These are phyloP conservation scores for Cytospora mali DNA, from an alignment of 2,329 filamentous ascomycete species.

Conservation along the genomic window DNA sequence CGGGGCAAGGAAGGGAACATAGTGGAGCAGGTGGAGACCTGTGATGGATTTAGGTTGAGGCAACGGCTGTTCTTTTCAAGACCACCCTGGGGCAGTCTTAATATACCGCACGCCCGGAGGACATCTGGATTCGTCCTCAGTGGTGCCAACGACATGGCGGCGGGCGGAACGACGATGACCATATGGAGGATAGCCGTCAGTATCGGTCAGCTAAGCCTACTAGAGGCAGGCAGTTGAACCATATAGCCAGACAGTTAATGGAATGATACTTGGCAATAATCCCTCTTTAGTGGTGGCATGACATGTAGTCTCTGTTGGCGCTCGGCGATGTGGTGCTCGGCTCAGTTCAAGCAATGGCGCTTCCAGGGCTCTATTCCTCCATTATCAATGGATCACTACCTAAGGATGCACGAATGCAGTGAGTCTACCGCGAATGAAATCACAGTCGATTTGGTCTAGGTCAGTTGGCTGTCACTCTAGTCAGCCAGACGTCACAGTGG, in stretches of 20 bases:
- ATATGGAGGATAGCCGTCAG: not conserved
- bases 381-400: too few relatives aligned
- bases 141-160: not conserved
- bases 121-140: not conserved
- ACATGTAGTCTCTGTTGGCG: not conserved
- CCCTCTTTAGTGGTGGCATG: not conserved
- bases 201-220: not conserved
- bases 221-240: not conserved
- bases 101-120: not conserved
- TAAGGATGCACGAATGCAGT: too few relatives aligned
- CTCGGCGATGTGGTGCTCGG: too few relatives aligned
- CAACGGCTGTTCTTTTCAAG: not conserved
- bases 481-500: too few relatives aligned
- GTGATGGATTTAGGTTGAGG: not conserved
- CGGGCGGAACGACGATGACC: not conserved
- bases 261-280: not conserved
- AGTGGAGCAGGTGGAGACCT: not conserved
- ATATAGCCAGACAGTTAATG: not conserved
- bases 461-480: too few relatives aligned
- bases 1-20: not conserved
- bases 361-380: too few relatives aligned
- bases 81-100: too few relatives aligned
- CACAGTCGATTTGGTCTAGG: too few relatives aligned
- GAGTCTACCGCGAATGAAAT: too few relatives aligned
- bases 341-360: too few relatives aligned